Conservation (phyloP, 805 yeast species). For the Lipomyces yamanashiensis region DNA sequence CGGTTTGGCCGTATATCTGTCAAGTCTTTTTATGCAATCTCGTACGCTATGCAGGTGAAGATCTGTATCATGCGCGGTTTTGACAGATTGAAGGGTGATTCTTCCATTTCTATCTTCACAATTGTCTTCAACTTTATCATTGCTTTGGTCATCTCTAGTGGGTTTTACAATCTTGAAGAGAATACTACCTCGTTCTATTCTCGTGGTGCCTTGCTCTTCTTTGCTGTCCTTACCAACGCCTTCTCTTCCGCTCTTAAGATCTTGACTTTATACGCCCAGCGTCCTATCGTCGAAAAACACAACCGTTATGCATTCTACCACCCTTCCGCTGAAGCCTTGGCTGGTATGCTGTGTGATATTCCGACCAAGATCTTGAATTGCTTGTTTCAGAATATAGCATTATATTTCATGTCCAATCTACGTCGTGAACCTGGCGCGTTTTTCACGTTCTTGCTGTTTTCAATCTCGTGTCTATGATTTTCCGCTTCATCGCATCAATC, state of each 20-base stretch:
- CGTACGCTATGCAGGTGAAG: slow-evolving; percentile 54
- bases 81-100: slow-evolving; percentile 62
- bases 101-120: slow-evolving; percentile 53
- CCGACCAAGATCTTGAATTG: slow-evolving; percentile 61
- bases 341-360: slow-evolving; percentile 62
- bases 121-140: slow-evolving; percentile 58
- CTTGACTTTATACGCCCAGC: slow-evolving; percentile 51
- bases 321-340: slow-evolving; percentile 74
- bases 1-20: slow-evolving; percentile 48
- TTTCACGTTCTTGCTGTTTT: slow-evolving; percentile 56
- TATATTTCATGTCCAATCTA: slow-evolving; percentile 63
- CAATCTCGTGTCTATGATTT: slow-evolving; percentile 56
- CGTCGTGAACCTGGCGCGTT: slow-evolving; percentile 58
- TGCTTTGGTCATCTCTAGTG: slow-evolving; percentile 66
- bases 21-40: slow-evolving; percentile 52
- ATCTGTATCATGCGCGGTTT: slow-evolving; percentile 40
- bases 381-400: slow-evolving; percentile 53
- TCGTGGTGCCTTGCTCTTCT: slow-evolving; percentile 67
- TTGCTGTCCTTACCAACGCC: slow-evolving; percentile 47
- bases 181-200: slow-evolving; percentile 62
- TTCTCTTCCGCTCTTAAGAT: slow-evolving; percentile 54
- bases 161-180: slow-evolving; percentile 59
- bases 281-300: slow-evolving; percentile 70
- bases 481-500: slow-evolving; percentile 59
- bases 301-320: slow-evolving; percentile 71